A percentile compares a stretch with the other conserved stretches of the same genome.
These are phyloP conservation scores for Cyclotella cryptica DNA, from an alignment of 108 stramenopile species.

Conservation along the genomic window DNA sequence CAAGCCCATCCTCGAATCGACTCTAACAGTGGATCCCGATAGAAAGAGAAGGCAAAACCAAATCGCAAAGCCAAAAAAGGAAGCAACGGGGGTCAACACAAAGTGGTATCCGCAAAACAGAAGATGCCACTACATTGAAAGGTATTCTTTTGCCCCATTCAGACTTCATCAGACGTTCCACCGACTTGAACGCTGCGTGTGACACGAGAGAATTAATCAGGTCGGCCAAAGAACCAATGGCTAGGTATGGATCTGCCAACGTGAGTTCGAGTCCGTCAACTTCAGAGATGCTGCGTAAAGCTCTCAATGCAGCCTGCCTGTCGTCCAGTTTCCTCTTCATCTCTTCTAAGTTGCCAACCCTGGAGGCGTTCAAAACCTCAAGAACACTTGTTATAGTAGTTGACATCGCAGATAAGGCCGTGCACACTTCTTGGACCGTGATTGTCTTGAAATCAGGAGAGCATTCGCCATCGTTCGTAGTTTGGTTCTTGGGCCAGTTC, in stretches of 20 bases:
- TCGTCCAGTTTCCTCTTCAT: slow-evolving; percentile 39
- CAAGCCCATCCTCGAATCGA: slow-evolving; percentile 71
- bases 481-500: slow-evolving; percentile 57
- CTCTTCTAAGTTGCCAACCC: slow-evolving; percentile 24
- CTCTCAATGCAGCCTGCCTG: slow-evolving; percentile 33
- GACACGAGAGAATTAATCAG: slow-evolving; percentile 45
- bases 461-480: slow-evolving; percentile 11
- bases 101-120: slow-evolving; percentile 56
- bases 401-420: slow-evolving; percentile 57
- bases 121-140: slow-evolving; percentile 51
- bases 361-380: slow-evolving; percentile 21
- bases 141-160: slow-evolving; percentile 45
- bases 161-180: slow-evolving; percentile 58
- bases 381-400: slow-evolving; percentile 30
- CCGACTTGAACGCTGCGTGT: slow-evolving; percentile 57
- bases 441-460: background rate
- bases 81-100: slow-evolving; percentile 64
- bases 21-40: slow-evolving; percentile 70
- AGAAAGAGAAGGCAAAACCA: slow-evolving; percentile 67
- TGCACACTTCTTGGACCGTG: slow-evolving; percentile 41
- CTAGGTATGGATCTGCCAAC: slow-evolving; percentile 45
- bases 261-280: slow-evolving; percentile 24
- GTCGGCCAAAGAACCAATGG: slow-evolving; percentile 31
- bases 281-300: slow-evolving; percentile 24
- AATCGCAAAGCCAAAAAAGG: slow-evolving; percentile 57